Percentiles rank a stretch among this genome's conserved stretches.
phyloP scores from a whole-genome alignment of 108 stramenopile species.

The Conticribra guillardii region DNA sequence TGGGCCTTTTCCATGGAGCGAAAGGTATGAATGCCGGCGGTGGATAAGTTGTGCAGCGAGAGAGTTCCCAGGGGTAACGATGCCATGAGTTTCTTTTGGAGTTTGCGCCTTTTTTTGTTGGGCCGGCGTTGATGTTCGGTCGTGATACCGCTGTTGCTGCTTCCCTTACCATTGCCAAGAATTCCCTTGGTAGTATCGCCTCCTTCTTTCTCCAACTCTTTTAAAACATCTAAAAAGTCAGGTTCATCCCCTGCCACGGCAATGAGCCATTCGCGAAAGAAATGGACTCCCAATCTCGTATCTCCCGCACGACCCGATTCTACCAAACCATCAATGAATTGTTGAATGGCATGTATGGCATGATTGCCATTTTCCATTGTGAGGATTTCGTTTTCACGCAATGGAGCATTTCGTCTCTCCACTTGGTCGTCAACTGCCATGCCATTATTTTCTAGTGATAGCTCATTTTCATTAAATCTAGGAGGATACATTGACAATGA shows the following conservation, averaged over 20 bases:
- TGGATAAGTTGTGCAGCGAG: constrained; percentile 67
- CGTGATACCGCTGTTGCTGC: background rate
- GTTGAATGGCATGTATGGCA: constrained; percentile 71
- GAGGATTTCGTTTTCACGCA: constrained; percentile 20
- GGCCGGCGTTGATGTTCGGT: background rate
- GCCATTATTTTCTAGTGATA: no score
- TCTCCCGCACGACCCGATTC: constrained; percentile 84
- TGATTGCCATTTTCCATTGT: constrained; percentile 67
- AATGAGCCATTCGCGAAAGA: constrained; percentile 71
- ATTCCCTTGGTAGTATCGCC: background rate
- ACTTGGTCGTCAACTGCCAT: no score
- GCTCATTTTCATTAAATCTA: no score
- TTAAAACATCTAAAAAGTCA: background rate
- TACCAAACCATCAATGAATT: constrained; percentile 73
- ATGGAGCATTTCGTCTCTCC: no score
- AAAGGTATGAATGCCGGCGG: constrained; percentile 59
- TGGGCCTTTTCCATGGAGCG: constrained; percentile 60
- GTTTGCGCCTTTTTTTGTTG: constrained; percentile 3
- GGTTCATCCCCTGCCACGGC: constrained; percentile 34
- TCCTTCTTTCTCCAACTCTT: background rate
- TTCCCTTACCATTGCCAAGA: background rate
- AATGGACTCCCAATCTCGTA: constrained; percentile 62
- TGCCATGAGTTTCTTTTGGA: background rate
- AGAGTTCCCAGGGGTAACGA: constrained; percentile 49
- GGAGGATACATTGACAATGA: constrained; percentile 44